A percentile compares a stretch with the other conserved stretches of the same genome.
These are phyloP conservation scores for Cyberlindnera samutprakarnensis DNA, from an alignment of 805 yeast species.

Conservation along the genomic window DNA sequence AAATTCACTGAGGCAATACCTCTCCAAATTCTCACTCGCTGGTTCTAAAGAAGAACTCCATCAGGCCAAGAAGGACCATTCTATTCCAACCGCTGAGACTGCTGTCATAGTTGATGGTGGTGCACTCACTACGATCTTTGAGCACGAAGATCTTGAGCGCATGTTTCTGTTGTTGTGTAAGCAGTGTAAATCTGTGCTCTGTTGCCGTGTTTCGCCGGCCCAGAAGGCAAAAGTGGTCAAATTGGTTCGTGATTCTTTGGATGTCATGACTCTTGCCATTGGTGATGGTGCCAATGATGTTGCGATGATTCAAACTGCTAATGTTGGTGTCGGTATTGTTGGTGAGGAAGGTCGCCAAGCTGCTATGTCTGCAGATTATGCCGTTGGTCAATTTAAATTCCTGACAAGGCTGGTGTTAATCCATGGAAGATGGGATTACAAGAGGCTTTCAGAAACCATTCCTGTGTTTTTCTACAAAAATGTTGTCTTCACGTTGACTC, in stretches of 20 bases:
- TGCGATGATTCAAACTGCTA: constrained; percentile 85
- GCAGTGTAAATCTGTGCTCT: constrained; percentile 78
- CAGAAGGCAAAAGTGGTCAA: constrained; percentile 94
- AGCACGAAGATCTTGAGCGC: constrained; percentile 31
- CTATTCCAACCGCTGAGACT: constrained; percentile 58
- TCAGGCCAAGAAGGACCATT: constrained; percentile 47
- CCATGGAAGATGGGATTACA: constrained; percentile 85
- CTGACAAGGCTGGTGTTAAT: constrained; percentile 58
- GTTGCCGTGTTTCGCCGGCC: constrained; percentile 96
- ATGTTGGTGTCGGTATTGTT: constrained; percentile 65
- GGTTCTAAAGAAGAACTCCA: constrained; percentile 53
- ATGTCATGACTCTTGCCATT: constrained; percentile 75
- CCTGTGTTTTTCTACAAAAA: constrained; percentile 78
- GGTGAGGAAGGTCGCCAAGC: constrained; percentile 91
- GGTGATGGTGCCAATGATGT: constrained; percentile 89
- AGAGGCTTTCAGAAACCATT: constrained; percentile 74
- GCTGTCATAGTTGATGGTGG: constrained; percentile 77
- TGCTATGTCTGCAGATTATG: constrained; percentile 82
- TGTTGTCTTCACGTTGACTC: constrained; percentile 62
- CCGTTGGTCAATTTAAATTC: constrained; percentile 74
- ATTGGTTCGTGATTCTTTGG: constrained; percentile 60
- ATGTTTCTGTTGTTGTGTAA: constrained; percentile 68
- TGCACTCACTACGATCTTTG: constrained; percentile 50
- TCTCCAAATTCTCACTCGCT: constrained; percentile 43
- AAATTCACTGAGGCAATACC: constrained; percentile 29